Evolutionary conservation across 176 grass and related monocot genomes (phyloP).

Genomic region (Lolium multiflorum): DNA sequence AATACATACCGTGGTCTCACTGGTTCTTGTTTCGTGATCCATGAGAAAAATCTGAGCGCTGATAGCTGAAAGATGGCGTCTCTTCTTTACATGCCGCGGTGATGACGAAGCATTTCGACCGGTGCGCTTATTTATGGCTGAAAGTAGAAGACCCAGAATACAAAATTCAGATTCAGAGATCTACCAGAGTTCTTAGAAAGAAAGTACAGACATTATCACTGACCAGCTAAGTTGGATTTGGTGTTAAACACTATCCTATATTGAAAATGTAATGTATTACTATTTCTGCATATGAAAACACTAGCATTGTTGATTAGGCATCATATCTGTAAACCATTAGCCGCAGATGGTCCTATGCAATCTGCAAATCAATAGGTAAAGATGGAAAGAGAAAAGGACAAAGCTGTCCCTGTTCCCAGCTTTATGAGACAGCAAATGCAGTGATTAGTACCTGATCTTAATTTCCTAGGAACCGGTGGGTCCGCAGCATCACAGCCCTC

Average conservation of each 20-base stretch:
- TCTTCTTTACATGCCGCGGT: constrained; percentile 56
- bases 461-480: constrained; percentile 78
- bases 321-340: neutral
- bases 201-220: neutral
- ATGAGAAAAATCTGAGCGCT: constrained; percentile 36
- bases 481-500: constrained; percentile 55
- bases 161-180: neutral
- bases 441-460: constrained; percentile 75
- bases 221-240: neutral
- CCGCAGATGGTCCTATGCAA: constrained; percentile 20
- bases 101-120: constrained; percentile 33
- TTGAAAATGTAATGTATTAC: neutral
- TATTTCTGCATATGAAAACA: neutral
- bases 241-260: neutral
- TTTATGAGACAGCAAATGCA: constrained; percentile 36
- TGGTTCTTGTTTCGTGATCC: constrained; percentile 29
- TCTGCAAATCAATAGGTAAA: constrained; percentile 5
- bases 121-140: constrained; percentile 66
- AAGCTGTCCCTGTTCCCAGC: neutral
- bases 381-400: neutral
- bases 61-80: constrained; percentile 49
- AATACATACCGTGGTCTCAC: constrained; percentile 30
- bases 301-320: neutral
- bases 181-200: neutral
- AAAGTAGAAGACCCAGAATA: constrained; percentile 22